Percentiles rank a stretch among this genome's conserved stretches.
These are phyloP conservation scores for Cryptococcus neoformans DNA, from an alignment of 1,284 basidiomycete species.

Conservation along the genomic window DNA sequence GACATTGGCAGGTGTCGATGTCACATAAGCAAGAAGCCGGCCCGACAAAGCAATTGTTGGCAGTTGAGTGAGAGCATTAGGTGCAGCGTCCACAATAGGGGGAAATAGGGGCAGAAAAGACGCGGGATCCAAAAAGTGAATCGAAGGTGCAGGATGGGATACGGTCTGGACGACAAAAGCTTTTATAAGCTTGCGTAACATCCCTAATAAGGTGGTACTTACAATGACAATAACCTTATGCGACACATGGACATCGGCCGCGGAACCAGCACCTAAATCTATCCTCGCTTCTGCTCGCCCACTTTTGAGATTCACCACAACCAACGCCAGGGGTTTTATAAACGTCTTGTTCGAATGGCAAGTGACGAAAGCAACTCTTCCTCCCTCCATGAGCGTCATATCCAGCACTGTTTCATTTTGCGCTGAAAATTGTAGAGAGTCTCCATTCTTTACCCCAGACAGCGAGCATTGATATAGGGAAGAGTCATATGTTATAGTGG, in stretches of 20 bases:
- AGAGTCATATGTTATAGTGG: conserved; percentile 20
- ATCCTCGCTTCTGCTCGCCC: conserved; percentile 28
- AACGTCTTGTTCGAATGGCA: not conserved
- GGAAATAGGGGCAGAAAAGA: conserved; percentile 16
- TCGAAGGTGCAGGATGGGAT: conserved; percentile 25
- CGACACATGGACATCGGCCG: conserved; percentile 20
- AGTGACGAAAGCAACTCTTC: conserved; percentile 2
- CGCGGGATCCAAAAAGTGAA: conserved; percentile 27
- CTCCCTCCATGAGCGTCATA: conserved; percentile 7
- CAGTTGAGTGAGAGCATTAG: conserved; percentile 14
- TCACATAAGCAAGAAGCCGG: conserved; percentile 34
- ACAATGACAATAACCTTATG: conserved; percentile 28
- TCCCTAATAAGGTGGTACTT: conserved; percentile 6
- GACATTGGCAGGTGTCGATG: conserved; percentile 19
- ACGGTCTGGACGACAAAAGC: conserved; percentile 17
- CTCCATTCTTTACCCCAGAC: no score
- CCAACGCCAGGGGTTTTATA: conserved; percentile 14
- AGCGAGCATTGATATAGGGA: no score
- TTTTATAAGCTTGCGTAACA: no score
- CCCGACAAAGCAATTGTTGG: conserved; percentile 33
- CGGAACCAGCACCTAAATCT: conserved; percentile 23
- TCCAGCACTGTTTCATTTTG: conserved; percentile 1
- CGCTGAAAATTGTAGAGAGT: no score
- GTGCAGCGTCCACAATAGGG: conserved; percentile 7
- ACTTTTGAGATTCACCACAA: conserved; percentile 12